Percentiles rank a stretch among this genome's conserved stretches.
phyloP scores from a whole-genome alignment of 2,329 filamentous ascomycete genomes.

The Phaeomoniella chlamydospora region DNA sequence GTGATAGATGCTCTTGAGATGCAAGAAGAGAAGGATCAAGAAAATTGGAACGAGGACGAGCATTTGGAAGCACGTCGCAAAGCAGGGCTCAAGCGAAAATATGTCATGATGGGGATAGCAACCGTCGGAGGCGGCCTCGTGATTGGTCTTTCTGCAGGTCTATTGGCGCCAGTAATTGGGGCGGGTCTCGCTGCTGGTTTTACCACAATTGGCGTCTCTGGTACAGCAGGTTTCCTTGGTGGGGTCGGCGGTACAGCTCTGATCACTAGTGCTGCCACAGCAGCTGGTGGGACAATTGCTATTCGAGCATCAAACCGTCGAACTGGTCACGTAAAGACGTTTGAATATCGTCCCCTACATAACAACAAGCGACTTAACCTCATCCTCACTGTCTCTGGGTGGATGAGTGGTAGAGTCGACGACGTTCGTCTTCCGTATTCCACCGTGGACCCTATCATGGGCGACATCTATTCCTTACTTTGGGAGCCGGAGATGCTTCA shows the following conservation, averaged over 20 bases:
- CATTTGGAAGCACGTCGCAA: constrained; percentile 82
- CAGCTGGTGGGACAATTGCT: constrained; percentile 77
- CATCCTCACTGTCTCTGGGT: constrained; percentile 87
- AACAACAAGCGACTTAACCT: constrained; percentile 97
- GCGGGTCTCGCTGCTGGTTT: constrained; percentile 88
- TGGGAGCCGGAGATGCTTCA: constrained; percentile 98
- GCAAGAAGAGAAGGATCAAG: constrained; percentile 85
- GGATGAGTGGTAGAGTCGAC: constrained; percentile 97
- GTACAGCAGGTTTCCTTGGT: constrained; percentile 77
- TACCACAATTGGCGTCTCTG: constrained; percentile 83
- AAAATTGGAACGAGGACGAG: constrained; percentile 95
- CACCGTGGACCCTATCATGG: constrained; percentile 95
- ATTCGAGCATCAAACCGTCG: constrained; percentile 71
- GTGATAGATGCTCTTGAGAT: constrained; percentile 95
- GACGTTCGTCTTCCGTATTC: constrained; percentile 92
- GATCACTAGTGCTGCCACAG: constrained; percentile 77
- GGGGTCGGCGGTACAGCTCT: constrained; percentile 86
- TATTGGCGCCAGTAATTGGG: constrained; percentile 86
- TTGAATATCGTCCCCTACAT: constrained; percentile 89
- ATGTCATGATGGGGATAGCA: constrained; percentile 91
- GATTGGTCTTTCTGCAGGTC: constrained; percentile 83
- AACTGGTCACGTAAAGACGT: constrained; percentile 85
- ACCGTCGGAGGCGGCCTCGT: constrained; percentile 91
- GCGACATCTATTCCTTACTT: constrained; percentile 87
- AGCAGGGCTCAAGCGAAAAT: constrained; percentile 63